Conservation (phyloP, 805 yeast genomes). For the Martiniozyma abietophila region DNA sequence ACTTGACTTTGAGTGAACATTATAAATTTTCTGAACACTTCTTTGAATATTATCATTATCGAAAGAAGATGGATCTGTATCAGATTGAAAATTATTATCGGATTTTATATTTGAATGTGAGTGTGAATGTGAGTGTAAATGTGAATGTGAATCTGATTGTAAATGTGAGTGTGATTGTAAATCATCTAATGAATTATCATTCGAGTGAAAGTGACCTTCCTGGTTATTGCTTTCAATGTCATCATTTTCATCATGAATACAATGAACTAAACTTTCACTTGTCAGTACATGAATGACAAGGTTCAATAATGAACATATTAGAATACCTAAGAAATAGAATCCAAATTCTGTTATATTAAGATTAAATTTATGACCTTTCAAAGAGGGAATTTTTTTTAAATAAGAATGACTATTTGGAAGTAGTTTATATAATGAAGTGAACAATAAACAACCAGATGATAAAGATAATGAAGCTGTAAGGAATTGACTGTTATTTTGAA, state of each 20-base stretch:
- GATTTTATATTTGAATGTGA: constrained; percentile 8
- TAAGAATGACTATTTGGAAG: constrained; percentile 59
- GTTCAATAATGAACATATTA: constrained; percentile 52
- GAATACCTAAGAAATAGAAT: constrained; percentile 42
- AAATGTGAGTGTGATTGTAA: too few species aligned
- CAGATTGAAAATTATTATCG: neutral
- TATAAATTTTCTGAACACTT: neutral
- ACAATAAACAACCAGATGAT: constrained; percentile 72
- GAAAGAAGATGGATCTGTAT: neutral
- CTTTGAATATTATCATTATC: neutral
- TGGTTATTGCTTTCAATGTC: too few species aligned
- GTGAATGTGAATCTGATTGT: constrained; percentile 5
- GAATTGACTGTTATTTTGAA: constrained; percentile 52
- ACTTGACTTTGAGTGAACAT: constrained; percentile 2
- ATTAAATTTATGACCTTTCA: constrained; percentile 17
- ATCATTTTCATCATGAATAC: constrained; percentile 50
- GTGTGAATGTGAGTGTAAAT: constrained; percentile 11
- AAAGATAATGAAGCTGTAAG: constrained; percentile 68
- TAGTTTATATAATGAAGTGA: constrained; percentile 69
- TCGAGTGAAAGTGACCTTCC: constrained; percentile 12
- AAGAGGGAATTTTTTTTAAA: constrained; percentile 25
- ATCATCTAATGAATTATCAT: constrained; percentile 2
- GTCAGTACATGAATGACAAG: constrained; percentile 62
- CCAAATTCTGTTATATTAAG: constrained; percentile 37
- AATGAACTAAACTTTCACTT: constrained; percentile 76